phyloP scores from a whole-genome alignment of 495 filamentous ascomycete species.

The Tetracladium setigerum region DNA sequence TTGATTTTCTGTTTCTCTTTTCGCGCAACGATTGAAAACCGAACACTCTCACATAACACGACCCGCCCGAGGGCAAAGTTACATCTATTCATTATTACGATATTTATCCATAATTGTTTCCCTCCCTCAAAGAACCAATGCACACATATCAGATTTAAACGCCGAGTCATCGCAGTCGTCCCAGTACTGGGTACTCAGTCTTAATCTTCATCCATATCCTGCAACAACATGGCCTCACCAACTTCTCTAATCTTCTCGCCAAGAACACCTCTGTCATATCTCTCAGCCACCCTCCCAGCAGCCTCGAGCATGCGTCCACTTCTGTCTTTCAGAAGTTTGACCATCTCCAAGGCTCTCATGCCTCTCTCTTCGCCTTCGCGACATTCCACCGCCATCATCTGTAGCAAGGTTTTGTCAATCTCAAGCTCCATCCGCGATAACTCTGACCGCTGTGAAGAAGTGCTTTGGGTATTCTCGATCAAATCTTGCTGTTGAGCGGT shows the following conservation, averaged over 20 bases:
- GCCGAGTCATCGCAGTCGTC: neutral
- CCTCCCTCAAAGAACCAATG: neutral
- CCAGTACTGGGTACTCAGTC: neutral
- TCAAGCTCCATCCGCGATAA: slow-evolving; percentile 66
- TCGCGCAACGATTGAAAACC: too few relatives aligned
- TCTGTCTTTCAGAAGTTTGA: slow-evolving; percentile 67
- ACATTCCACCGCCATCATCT: slow-evolving; percentile 85
- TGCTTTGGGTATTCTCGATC: slow-evolving; percentile 49
- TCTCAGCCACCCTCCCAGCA: slow-evolving; percentile 71
- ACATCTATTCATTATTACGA: neutral
- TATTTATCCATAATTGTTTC: neutral
- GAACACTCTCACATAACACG: too few relatives aligned
- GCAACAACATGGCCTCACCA: slow-evolving; percentile 13
- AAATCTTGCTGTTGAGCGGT: slow-evolving; percentile 67
- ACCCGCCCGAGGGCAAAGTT: neutral
- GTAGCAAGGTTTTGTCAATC: slow-evolving; percentile 80
- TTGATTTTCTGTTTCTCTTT: too few relatives aligned
- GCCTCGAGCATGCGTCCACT: slow-evolving; percentile 80
- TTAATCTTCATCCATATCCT: slow-evolving; percentile 21
- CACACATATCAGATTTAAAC: slow-evolving; percentile 1
- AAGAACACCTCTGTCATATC: slow-evolving; percentile 68
- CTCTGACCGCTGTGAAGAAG: slow-evolving; percentile 54
- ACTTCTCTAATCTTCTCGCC: slow-evolving; percentile 78
- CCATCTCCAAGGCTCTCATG: slow-evolving; percentile 85
- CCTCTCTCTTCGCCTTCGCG: slow-evolving; percentile 85